Evolutionary conservation across 1,139 yeast species (phyloP).

Genomic region (Suzukiozyma palmioleophila): DNA sequence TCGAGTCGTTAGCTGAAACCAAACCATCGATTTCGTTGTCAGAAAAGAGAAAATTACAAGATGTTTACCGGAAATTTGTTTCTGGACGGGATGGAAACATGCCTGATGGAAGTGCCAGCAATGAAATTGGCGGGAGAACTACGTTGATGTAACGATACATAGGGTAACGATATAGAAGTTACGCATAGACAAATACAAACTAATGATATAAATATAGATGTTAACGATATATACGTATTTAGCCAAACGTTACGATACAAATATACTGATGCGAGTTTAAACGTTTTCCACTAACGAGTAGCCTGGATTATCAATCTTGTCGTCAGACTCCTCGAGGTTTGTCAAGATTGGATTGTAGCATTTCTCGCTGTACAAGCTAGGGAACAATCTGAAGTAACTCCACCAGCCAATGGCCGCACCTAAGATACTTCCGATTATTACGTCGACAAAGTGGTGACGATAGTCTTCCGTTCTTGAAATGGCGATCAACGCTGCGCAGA

Average conservation of each 20-base stretch:
- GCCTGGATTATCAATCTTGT: slow-evolving; percentile 2
- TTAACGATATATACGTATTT: too few relatives aligned
- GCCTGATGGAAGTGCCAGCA: slow-evolving; percentile 83
- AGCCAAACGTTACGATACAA: too few relatives aligned
- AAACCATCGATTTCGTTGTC: slow-evolving; percentile 80
- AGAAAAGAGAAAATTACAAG: slow-evolving; percentile 60
- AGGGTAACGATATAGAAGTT: background rate
- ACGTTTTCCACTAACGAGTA: slow-evolving; percentile 1
- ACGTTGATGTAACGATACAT: slow-evolving; percentile 52
- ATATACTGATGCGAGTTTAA: background rate
- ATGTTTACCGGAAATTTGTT: slow-evolving; percentile 69
- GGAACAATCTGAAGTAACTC: slow-evolving; percentile 39
- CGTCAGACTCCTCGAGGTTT: slow-evolving; percentile 13
- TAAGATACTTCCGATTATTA: slow-evolving; percentile 53
- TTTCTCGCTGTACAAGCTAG: slow-evolving; percentile 15
- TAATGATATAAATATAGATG: too few relatives aligned
- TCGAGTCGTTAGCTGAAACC: slow-evolving; percentile 67
- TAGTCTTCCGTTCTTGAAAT: slow-evolving; percentile 73
- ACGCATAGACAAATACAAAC: background rate
- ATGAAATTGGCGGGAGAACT: slow-evolving; percentile 80
- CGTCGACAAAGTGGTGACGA: slow-evolving; percentile 73
- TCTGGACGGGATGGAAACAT: slow-evolving; percentile 81
- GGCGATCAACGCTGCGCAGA: slow-evolving; percentile 65
- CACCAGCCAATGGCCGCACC: slow-evolving; percentile 40
- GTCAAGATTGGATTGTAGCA: slow-evolving; percentile 23